A percentile compares a stretch with the other conserved stretches of the same genome.
These are phyloP conservation scores for Saturnispora zaruensis DNA, from an alignment of 805 yeast genomes.

Conservation along the genomic window DNA sequence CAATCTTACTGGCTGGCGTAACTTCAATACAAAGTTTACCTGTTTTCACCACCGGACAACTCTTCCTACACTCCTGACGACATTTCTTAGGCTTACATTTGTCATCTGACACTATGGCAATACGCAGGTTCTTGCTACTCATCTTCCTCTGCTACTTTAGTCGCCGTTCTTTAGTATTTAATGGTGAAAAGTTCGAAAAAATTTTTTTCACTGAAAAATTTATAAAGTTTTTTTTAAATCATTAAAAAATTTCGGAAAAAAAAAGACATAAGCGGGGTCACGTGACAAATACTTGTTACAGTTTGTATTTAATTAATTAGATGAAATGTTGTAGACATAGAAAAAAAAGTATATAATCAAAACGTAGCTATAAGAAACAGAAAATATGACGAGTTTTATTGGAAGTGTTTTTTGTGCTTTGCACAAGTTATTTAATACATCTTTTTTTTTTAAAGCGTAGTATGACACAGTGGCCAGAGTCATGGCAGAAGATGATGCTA, in stretches of 20 bases:
- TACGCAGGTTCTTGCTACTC: slow-evolving; percentile 53
- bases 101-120: slow-evolving; percentile 91
- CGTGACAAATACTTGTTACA: too few species aligned
- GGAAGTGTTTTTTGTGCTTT: neutral
- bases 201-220: neutral
- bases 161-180: neutral
- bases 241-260: neutral
- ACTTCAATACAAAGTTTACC: slow-evolving; percentile 98
- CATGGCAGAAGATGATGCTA: neutral
- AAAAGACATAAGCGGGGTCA: neutral
- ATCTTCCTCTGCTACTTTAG: slow-evolving; percentile 14
- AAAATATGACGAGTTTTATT: neutral
- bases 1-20: slow-evolving; percentile 79
- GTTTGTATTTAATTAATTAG: too few species aligned
- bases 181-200: neutral
- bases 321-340: neutral
- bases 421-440: neutral
- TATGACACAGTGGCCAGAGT: neutral
- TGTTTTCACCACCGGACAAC: slow-evolving; percentile 97
- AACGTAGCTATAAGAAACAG: neutral
- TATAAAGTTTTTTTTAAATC: neutral
- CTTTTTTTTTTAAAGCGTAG: neutral
- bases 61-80: slow-evolving; percentile 94
- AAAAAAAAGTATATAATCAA: neutral
- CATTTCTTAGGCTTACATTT: slow-evolving; percentile 97